These are phyloP conservation scores for Lasiodiplodia theobromae DNA, from an alignment of 2,329 filamentous ascomycete genomes.

Conservation along the genomic window DNA sequence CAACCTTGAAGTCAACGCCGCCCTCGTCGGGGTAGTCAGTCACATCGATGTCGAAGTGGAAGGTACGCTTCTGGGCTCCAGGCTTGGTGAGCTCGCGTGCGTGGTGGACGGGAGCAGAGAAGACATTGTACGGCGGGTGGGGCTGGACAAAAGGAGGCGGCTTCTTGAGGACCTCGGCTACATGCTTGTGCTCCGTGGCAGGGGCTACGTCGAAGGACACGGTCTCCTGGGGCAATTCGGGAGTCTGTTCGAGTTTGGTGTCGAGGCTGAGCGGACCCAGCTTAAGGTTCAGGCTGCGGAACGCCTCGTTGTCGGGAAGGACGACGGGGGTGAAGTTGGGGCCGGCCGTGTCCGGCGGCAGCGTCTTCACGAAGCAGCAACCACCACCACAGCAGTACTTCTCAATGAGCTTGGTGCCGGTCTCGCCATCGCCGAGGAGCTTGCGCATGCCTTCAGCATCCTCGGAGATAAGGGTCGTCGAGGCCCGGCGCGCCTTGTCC, in stretches of 20 bases:
- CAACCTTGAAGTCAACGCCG: conserved; percentile 92
- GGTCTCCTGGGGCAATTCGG: conserved; percentile 76
- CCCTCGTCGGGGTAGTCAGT: conserved; percentile 89
- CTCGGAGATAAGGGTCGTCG: conserved; percentile 69
- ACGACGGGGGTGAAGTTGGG: conserved; percentile 56
- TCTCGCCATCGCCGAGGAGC: conserved; percentile 62
- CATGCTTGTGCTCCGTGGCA: conserved; percentile 51
- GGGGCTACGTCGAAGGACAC: conserved; percentile 71
- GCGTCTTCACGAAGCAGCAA: conserved; percentile 66
- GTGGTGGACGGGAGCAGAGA: conserved; percentile 84
- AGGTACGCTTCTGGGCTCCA: conserved; percentile 94
- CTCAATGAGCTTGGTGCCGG: conserved; percentile 66
- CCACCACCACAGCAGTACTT: conserved; percentile 71
- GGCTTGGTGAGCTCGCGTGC: conserved; percentile 85
- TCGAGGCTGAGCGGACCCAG: conserved; percentile 75
- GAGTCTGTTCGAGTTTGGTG: conserved; percentile 73
- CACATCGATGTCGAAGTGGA: conserved; percentile 96
- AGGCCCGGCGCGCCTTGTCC: conserved; percentile 63
- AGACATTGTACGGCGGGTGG: conserved; percentile 91
- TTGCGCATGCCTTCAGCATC: conserved; percentile 65
- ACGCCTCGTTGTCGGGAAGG: conserved; percentile 83
- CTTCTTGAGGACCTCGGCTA: conserved; percentile 61
- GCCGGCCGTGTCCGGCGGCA: conserved; percentile 56
- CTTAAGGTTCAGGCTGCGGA: conserved; percentile 77
- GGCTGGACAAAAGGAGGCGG: conserved; percentile 92